phyloP scores from a whole-genome alignment of 78 protist species.

The Dictyostelium capitatum region DNA sequence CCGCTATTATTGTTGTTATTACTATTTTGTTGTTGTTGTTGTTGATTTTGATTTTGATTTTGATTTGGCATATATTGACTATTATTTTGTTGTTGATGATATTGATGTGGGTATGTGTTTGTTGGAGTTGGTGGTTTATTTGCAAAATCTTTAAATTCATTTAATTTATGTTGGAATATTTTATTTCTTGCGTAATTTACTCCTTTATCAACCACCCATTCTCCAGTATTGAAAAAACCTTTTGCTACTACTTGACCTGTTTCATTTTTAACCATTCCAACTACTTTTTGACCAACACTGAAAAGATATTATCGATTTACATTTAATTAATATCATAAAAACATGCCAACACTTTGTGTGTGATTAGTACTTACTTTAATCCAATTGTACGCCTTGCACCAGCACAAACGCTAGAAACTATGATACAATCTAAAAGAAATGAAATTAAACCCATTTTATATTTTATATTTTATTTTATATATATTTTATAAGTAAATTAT shows the following conservation, averaged over 20 bases:
- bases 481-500: too few species aligned
- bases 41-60: not conserved
- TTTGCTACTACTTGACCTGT: not conserved
- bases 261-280: conserved; percentile 23
- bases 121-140: not conserved
- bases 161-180: conserved; percentile 14
- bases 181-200: conserved; percentile 21
- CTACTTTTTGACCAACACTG: conserved; percentile 36
- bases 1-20: not conserved
- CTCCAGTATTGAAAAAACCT: conserved; percentile 81
- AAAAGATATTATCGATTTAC: too few species aligned
- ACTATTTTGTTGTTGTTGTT: not conserved
- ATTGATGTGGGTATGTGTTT: not conserved
- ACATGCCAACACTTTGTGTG: not conserved
- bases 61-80: not conserved
- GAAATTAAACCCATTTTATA: conserved; percentile 45
- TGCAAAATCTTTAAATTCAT: conserved; percentile 33
- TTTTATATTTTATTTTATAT: not conserved
- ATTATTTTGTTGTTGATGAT: not conserved
- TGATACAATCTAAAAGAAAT: conserved; percentile 34
- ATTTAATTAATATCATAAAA: not conserved
- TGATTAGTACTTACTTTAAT: conserved; percentile 19
- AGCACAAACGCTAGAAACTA: conserved; percentile 45
- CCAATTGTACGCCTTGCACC: conserved; percentile 69
- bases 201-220: conserved; percentile 78